phyloP scores from a whole-genome alignment of 2,329 filamentous ascomycete genomes.

The Ophiosphaerella narmari region DNA sequence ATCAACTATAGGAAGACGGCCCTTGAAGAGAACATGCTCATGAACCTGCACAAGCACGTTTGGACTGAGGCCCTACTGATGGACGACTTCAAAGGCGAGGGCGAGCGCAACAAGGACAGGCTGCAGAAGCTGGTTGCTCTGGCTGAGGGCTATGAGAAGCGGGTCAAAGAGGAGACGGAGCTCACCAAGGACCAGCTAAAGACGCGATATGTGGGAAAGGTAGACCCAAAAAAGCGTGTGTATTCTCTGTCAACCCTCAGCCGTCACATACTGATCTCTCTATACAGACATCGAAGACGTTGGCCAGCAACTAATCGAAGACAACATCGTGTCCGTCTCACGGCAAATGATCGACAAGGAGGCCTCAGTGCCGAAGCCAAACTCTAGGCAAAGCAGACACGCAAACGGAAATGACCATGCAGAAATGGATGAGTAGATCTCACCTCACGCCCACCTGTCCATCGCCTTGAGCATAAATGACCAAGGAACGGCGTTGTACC shows the following conservation, averaged over 20 bases:
- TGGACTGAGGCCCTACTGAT: slow-evolving; percentile 98
- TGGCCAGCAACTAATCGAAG: slow-evolving; percentile 94
- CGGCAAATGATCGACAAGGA: slow-evolving; percentile 99
- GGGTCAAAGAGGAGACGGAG: slow-evolving; percentile 98
- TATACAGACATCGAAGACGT: slow-evolving; percentile 82
- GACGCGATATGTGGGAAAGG: slow-evolving; percentile 97
- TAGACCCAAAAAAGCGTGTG: slow-evolving; percentile 95
- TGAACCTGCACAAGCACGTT: slow-evolving; percentile 99
- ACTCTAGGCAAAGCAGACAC: slow-evolving; percentile 32
- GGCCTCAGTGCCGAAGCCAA: slow-evolving; percentile 75
- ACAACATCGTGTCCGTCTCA: slow-evolving; percentile 98
- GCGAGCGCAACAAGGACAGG: slow-evolving; percentile 81
- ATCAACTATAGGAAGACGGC: slow-evolving; percentile 99
- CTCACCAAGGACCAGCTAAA: slow-evolving; percentile 96
- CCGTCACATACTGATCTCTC: slow-evolving; percentile 18
- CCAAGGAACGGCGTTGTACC: background rate
- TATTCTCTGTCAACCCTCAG: slow-evolving; percentile 7
- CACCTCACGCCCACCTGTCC: slow-evolving; percentile 1
- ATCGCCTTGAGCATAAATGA: slow-evolving; percentile 9
- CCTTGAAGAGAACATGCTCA: slow-evolving; percentile 98
- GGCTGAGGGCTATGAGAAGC: slow-evolving; percentile 96
- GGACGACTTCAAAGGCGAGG: slow-evolving; percentile 90
- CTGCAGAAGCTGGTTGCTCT: slow-evolving; percentile 84
- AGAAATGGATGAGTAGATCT: slow-evolving; percentile 41
- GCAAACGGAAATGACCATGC: slow-evolving; percentile 36